A percentile compares a stretch with the other conserved stretches of the same genome.
These are phyloP conservation scores for Neopestalotiopsis sp. DNA, from an alignment of 2,329 filamentous ascomycete genomes.

Conservation along the genomic window DNA sequence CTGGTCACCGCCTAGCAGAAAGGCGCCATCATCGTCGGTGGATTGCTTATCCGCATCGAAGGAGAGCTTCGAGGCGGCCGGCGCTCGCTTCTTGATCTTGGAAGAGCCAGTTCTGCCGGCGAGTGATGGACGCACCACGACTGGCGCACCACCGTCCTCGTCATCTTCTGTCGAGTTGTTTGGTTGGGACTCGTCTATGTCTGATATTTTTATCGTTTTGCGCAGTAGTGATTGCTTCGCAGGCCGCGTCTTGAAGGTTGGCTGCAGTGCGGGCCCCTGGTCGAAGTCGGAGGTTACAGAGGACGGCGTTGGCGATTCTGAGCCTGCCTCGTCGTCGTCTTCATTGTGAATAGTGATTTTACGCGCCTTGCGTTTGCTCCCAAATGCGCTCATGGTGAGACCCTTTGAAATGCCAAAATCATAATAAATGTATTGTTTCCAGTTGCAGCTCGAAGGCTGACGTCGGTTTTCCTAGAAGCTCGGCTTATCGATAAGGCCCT, in stretches of 20 bases:
- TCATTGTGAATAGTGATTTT: conserved; percentile 76
- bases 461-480: conserved; percentile 8
- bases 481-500: conserved; percentile 18
- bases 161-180: conserved; percentile 41
- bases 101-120: conserved; percentile 50
- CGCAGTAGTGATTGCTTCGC: conserved; percentile 64
- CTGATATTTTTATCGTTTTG: conserved; percentile 56
- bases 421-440: background rate
- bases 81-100: conserved; percentile 71
- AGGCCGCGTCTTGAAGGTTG: conserved; percentile 52
- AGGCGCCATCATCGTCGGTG: conserved; percentile 54
- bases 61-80: conserved; percentile 68
- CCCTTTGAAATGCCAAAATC: background rate
- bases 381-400: conserved; percentile 57
- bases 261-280: conserved; percentile 41
- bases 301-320: conserved; percentile 27
- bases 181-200: conserved; percentile 35
- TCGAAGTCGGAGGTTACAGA: conserved; percentile 25
- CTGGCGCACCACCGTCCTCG: conserved; percentile 50
- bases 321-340: conserved; percentile 53
- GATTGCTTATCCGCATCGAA: conserved; percentile 69
- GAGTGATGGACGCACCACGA: conserved; percentile 54
- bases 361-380: conserved; percentile 70
- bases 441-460: background rate
- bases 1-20: conserved; percentile 40